phyloP scores from a whole-genome alignment of 768 basidiomycete genomes.

The Auricularia sp. region DNA sequence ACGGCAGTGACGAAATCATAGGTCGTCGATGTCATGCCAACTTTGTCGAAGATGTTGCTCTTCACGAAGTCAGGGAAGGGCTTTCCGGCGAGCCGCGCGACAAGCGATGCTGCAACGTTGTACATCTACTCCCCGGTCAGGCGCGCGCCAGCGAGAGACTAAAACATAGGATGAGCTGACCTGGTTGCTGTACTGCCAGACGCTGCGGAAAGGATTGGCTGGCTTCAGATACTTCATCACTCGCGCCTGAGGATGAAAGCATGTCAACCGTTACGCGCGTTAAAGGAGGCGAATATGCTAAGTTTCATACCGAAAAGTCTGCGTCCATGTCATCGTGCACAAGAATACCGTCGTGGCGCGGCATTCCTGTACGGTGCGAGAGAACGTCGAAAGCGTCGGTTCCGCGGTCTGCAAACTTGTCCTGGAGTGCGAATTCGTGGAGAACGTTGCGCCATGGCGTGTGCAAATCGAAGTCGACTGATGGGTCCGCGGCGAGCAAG shows the following conservation, averaged over 20 bases:
- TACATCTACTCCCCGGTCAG: neutral
- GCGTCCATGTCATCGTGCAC: neutral
- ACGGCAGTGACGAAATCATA: neutral
- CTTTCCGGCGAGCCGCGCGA: neutral
- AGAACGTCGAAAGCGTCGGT: neutral
- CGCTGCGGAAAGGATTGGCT: neutral
- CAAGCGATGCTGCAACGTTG: neutral
- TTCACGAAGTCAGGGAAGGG: neutral
- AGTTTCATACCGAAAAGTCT: neutral
- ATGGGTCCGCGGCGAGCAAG: neutral
- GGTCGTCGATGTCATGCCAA: neutral
- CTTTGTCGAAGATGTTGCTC: neutral
- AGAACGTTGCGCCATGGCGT: neutral
- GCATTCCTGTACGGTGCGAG: neutral
- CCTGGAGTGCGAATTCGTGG: neutral
- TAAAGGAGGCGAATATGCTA: neutral
- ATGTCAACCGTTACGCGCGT: neutral
- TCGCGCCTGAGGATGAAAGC: neutral
- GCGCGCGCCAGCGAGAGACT: neutral
- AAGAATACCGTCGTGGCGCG: neutral
- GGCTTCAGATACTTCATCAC: neutral
- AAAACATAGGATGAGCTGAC: neutral
- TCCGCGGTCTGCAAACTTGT: neutral
- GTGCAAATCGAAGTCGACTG: neutral
- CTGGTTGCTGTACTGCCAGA: slow-evolving; percentile 2